Evolutionary conservation across 768 basidiomycete genomes (phyloP), one percentile per base, ranked within the genome.

Genomic region (Mycena epipterygia): DNA sequence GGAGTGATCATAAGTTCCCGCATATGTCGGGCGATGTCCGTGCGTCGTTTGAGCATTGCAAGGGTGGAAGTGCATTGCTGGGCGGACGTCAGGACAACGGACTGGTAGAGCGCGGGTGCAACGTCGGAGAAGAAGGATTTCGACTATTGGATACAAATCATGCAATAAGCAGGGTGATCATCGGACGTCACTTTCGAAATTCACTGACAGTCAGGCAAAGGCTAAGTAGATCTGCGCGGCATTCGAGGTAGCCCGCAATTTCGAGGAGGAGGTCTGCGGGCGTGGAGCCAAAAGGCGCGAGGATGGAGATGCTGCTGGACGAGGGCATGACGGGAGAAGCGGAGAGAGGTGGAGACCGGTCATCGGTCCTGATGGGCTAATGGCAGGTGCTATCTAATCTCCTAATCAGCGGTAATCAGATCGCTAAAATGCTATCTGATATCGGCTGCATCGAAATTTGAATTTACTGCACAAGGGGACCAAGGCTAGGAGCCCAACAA

Each of bases 181-280:
- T 27, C 27, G 46, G 23, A 2, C 56, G 33, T 46, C n/a, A n/a
- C n/a, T n/a, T n/a, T n/a, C n/a, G n/a, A n/a, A n/a, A 27, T 46
- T 55, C 35, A 84, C 92, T 79, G 74, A 88, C 93, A 65, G 89
- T 87, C 64, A 91, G 81, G 59, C 86, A 87, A 41, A 94, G 83
- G 72, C 85, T 88, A 48, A 92, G 81, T 23, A 91, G 64, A 77
- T 93, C 91, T 5, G 82, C 76, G 51, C 84, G 86, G 37, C 82
- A 84, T 41, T 87, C 82, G 48, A 93, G 79, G 75, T 85, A 84
- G 29, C 78, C 77, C 0, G 91, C 88, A 57, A 94, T 86, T 77
- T 93, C 91, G 49, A 93, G 86, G 48, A 93, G 83, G 51, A 94
- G 77, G 78, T 94, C 93, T 35, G 84, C 84, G 0, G 92, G 93